Evolutionary conservation across 257 asterid species (phyloP), one percentile per base, ranked within the genome.

Genomic region (Plectranthus barbatus): DNA sequence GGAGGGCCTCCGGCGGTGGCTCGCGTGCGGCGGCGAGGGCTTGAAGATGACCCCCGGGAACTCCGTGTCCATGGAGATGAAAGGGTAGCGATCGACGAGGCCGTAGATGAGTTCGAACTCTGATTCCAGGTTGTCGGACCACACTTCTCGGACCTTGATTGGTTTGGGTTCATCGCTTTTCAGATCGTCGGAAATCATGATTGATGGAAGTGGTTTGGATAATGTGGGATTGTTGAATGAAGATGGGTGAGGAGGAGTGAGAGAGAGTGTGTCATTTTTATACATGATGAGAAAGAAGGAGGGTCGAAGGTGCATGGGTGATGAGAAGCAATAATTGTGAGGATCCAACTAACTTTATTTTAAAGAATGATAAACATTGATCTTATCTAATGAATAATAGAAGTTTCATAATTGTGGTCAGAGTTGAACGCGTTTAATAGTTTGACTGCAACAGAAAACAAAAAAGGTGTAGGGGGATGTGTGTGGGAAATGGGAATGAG

Each of bases 11-110:
- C 67, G 50, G 20, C 31, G 60, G 19, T 24, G 23, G 21, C 54
- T 44, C 7, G 24, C 6, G 3, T 8, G 23, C 14, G 42, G 9
- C 15, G 19, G 46, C 13, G 37, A 7, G 18, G 81, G 76, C 80
- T 84, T 83, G 60, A 66, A 83, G 42, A 90, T 65, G 2, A 83
- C 86, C 36, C 97, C 97, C 17, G 93, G 93, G 80, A n/a, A n/a
- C 74, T 83, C 89, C 0, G 90, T 83, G 65, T 83, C 90, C 86
- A 83, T 80, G 7, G 86, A 80, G 69, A 80, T 39, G 23, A 65
- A 71, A 2, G 79, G 78, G 83, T 67, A 83, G 0, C 45, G 60
- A 29, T 79, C 87, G 55, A 82, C 50, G 36, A 79, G 62, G n/a
- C 29, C 69, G 6, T 79, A 64, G 51, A 82, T 82, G 54, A 82